Percentiles rank a stretch among this genome's conserved stretches.
Evolutionary conservation across 805 yeast genomes (phyloP).

Genomic region (Lachancea sp.): DNA sequence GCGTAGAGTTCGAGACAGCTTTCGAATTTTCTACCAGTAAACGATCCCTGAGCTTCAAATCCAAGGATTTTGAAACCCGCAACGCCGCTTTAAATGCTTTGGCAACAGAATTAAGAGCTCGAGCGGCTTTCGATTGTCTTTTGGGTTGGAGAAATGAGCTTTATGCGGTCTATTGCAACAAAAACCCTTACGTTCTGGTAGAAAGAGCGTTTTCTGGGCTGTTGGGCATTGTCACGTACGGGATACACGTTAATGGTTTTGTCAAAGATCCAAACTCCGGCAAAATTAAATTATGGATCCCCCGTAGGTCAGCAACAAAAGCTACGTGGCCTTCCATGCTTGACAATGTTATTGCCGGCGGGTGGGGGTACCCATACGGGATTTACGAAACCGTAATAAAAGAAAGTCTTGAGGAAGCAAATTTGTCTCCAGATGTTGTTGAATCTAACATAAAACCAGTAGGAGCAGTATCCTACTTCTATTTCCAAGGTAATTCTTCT

Average conservation of each 20-base stretch:
- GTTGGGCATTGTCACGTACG: conserved; percentile 84
- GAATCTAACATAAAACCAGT: conserved; percentile 38
- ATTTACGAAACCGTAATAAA: conserved; percentile 71
- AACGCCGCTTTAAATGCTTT: conserved; percentile 39
- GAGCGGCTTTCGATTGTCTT: conserved; percentile 35
- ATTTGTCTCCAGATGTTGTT: conserved; percentile 51
- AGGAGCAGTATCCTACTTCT: conserved; percentile 68
- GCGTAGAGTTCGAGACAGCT: conserved; percentile 11
- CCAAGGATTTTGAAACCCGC: conserved; percentile 30
- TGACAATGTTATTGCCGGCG: conserved; percentile 95
- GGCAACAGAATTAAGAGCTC: conserved; percentile 38
- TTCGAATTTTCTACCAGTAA: conserved; percentile 29
- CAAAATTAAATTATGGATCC: conserved; percentile 66
- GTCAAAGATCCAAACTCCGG: conserved; percentile 42
- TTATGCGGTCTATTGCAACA: conserved; percentile 60
- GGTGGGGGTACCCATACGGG: conserved; percentile 76
- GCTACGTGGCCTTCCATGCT: conserved; percentile 86
- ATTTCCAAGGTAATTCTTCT: conserved; percentile 26
- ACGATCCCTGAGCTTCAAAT: conserved; percentile 28
- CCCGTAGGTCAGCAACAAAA: conserved; percentile 69
- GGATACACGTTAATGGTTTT: conserved; percentile 83
- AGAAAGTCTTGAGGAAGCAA: conserved; percentile 90
- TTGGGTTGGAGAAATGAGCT: conserved; percentile 84
- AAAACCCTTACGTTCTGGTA: conserved; percentile 53
- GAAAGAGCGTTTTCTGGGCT: conserved; percentile 81